Conservation (phyloP, 805 yeast species). For the Hanseniaspora guilliermondii region DNA sequence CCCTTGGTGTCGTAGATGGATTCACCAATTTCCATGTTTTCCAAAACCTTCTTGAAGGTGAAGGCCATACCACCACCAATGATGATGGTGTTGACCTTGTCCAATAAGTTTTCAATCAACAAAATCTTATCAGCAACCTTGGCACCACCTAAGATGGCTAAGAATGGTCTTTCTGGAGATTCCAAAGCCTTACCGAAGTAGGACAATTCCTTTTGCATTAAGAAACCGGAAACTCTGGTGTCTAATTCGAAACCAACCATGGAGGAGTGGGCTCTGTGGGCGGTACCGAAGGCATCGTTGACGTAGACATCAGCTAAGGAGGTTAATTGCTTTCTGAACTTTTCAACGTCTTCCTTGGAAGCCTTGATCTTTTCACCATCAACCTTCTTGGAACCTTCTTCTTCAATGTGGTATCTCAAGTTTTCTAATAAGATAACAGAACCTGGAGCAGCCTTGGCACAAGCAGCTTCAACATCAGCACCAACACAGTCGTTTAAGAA, state of each 20-base stretch:
- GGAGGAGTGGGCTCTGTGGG: constrained; percentile 99
- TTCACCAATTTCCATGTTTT: constrained; percentile 76
- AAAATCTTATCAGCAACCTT: constrained; percentile 98
- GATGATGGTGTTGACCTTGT: constrained; percentile 88
- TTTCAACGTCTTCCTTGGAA: constrained; percentile 64
- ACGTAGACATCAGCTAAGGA: constrained; percentile 92
- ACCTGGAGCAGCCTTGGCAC: constrained; percentile 62
- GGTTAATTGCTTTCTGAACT: constrained; percentile 82
- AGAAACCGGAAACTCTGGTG: constrained; percentile 97
- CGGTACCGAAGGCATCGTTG: constrained; percentile 98
- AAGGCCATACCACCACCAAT: constrained; percentile 99
- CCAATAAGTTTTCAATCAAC: constrained; percentile 89
- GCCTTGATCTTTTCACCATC: constrained; percentile 93
- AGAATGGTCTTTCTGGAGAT: constrained; percentile 94
- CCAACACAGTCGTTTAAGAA: constrained; percentile 93
- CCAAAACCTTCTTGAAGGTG: constrained; percentile 91
- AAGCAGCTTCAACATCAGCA: constrained; percentile 68
- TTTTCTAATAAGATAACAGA: constrained; percentile 85
- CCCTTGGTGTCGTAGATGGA: constrained; percentile 90
- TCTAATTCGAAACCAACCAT: constrained; percentile 96
- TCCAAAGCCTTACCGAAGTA: constrained; percentile 98
- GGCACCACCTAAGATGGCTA: constrained; percentile 98
- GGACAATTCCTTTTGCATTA: constrained; percentile 91
- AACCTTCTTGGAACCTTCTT: constrained; percentile 86
- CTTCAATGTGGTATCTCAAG: constrained; percentile 96